Conservation (phyloP, 805 yeast genomes). For the Suhomyces emberorum region DNA sequence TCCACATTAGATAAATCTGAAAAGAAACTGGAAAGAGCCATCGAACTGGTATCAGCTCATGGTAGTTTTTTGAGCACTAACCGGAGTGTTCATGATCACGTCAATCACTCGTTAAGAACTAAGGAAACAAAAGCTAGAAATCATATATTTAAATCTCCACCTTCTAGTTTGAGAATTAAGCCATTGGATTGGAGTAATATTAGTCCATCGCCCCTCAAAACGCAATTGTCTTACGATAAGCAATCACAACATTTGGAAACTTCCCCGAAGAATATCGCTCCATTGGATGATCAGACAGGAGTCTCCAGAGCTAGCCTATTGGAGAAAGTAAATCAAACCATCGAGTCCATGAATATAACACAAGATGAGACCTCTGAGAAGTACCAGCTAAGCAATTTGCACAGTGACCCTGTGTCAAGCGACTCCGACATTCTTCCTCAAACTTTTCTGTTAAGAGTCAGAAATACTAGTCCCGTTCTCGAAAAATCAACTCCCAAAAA, state of each 20-base stretch:
- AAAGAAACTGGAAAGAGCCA: not conserved
- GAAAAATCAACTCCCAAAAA: conserved; percentile 9
- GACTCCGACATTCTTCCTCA: conserved; percentile 8
- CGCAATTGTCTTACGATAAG: not conserved
- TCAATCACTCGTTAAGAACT: not conserved
- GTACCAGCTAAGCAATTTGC: too few relatives aligned
- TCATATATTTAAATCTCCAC: conserved; percentile 15
- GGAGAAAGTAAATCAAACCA: conserved; percentile 13
- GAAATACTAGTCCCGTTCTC: conserved; percentile 9
- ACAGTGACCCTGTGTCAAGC: conserved; percentile 8
- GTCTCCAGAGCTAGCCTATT: conserved; percentile 10
- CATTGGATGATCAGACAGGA: not conserved
- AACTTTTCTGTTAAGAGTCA: conserved; percentile 7
- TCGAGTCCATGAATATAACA: conserved; percentile 10
- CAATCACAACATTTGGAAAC: not conserved
- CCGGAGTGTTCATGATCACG: too few relatives aligned
- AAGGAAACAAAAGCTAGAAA: not conserved
- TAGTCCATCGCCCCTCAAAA: not conserved
- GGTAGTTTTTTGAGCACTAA: too few relatives aligned
- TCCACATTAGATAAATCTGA: not conserved
- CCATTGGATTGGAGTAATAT: conserved; percentile 6
- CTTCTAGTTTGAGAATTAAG: conserved; percentile 17
- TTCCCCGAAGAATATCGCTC: not conserved
- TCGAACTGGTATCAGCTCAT: not conserved
- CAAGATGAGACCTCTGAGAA: too few relatives aligned